Evolutionary conservation across 805 yeast genomes (phyloP), one percentile per base, ranked within the genome.

Genomic region (Yamadazyma kitorensis): DNA sequence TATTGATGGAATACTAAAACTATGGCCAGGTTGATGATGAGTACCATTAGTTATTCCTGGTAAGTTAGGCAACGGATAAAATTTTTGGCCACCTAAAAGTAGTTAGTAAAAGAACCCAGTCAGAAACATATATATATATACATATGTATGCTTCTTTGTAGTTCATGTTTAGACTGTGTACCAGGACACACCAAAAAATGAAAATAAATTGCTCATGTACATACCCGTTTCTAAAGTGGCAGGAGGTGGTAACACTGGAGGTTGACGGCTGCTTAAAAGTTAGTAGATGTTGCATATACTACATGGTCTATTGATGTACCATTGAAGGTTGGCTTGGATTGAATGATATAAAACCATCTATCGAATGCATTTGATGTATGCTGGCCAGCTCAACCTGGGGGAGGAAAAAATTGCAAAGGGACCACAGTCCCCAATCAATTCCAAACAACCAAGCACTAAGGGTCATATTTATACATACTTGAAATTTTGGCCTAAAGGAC

Each of bases 211-310:
- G 20, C 21, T 5, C 17, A 15, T 13, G 27, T 27, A 68, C 72
- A 34, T 66, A 67, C 76, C 72, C 36, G 72, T 60, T 47, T 73
- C 78, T 41, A 73, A 59, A 25, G 70, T 58, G 12, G 76, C 74
- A 12, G 82, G 81, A 9, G 82, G 80, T 5, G 81, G 82, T 41
- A 76, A 61, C 12, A 76, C 79, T 8, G 80, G 80, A 5, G 79
- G 77, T 53, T 72, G 80, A 49, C 76, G 79, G 45, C 80, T 74
- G 41, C 10, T 24, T 17, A 60, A 53, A 54, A 57, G 64, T 57
- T 56, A 30, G 29, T 29, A 22, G 13, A 19, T n/a, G n/a, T n/a
- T n/a, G n/a, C n/a, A n/a, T n/a, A n/a, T n/a, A n/a, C n/a, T n/a
- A n/a, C n/a, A n/a, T n/a, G n/a, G n/a, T n/a, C n/a, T 18, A 20